Conservation (phyloP, 2,329 filamentous ascomycete species). For the Laburnicola sp. region DNA sequence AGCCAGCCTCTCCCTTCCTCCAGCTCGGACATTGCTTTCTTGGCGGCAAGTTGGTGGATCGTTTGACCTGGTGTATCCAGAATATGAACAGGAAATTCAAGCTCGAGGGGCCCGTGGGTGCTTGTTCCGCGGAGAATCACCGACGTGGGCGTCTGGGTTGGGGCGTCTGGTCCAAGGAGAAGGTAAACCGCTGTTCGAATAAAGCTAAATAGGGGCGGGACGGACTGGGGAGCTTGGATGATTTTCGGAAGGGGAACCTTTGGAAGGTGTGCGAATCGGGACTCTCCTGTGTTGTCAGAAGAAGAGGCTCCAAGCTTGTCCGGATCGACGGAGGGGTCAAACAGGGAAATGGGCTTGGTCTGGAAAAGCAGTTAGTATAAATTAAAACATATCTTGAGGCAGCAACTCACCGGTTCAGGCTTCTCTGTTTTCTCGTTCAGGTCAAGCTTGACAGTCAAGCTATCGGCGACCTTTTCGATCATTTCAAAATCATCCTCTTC, state of each 20-base stretch:
- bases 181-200: conserved; percentile 68
- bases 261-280: conserved; percentile 58
- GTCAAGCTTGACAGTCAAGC: conserved; percentile 48
- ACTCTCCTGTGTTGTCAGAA: conserved; percentile 31
- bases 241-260: conserved; percentile 57
- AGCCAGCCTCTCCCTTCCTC: conserved; percentile 71
- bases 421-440: conserved; percentile 19
- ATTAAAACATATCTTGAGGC: background rate
- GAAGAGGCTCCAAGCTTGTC: conserved; percentile 42
- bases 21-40: conserved; percentile 68
- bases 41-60: conserved; percentile 71
- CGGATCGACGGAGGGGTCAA: conserved; percentile 55
- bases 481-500: conserved; percentile 63
- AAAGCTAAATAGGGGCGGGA: conserved; percentile 69
- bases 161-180: conserved; percentile 59
- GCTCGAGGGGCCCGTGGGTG: conserved; percentile 60
- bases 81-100: conserved; percentile 65
- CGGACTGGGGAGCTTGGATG: conserved; percentile 65
- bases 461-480: conserved; percentile 61
- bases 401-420: conserved; percentile 17
- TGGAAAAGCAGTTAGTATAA: conserved; percentile 17
- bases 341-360: conserved; percentile 61
- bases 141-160: conserved; percentile 54
- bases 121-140: conserved; percentile 63
- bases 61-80: conserved; percentile 54